Percentiles rank a stretch among this genome's conserved stretches.
Evolutionary conservation across 2,329 filamentous ascomycete species (phyloP).

Genomic region (Apiospora sp.): DNA sequence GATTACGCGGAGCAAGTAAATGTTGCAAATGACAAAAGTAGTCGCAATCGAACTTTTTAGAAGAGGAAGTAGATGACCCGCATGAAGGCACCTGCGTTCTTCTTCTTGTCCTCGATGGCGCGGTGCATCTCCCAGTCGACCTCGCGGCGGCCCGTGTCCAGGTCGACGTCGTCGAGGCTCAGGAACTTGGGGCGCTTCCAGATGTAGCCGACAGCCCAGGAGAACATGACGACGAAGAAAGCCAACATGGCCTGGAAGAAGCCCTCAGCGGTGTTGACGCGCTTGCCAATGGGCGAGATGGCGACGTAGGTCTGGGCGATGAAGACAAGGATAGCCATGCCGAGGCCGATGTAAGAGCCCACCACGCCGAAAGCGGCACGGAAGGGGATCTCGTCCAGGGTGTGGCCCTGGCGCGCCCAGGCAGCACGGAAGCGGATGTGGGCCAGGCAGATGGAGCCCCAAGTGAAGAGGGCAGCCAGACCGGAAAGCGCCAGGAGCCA

Average conservation of each 20-base stretch:
- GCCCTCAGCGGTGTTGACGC: slow-evolving; percentile 47
- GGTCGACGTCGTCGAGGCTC: slow-evolving; percentile 16
- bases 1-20: not conserved
- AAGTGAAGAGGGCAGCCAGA: slow-evolving; percentile 56
- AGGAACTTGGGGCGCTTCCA: slow-evolving; percentile 62
- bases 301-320: slow-evolving; percentile 60
- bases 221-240: slow-evolving; percentile 60
- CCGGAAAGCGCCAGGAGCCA: slow-evolving; percentile 59
- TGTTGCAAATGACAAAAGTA: not conserved
- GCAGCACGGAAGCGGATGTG: slow-evolving; percentile 55
- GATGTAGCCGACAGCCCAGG: slow-evolving; percentile 63
- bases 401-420: slow-evolving; percentile 47
- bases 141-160: slow-evolving; percentile 22
- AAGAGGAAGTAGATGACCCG: slow-evolving; percentile 17
- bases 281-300: slow-evolving; percentile 41
- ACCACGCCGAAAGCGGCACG: slow-evolving; percentile 65
- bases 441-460: slow-evolving; percentile 54
- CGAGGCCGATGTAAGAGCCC: slow-evolving; percentile 72
- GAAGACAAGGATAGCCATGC: slow-evolving; percentile 63
- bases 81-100: not conserved
- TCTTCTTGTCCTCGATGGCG: slow-evolving; percentile 6
- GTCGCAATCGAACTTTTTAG: not conserved
- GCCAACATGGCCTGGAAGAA: slow-evolving; percentile 66
- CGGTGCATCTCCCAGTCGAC: slow-evolving; percentile 23
- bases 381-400: slow-evolving; percentile 72